Evolutionary conservation across 139 green algal genomes (phyloP), one percentile per base, ranked within the genome.

Genomic region (Chlorella sp.): DNA sequence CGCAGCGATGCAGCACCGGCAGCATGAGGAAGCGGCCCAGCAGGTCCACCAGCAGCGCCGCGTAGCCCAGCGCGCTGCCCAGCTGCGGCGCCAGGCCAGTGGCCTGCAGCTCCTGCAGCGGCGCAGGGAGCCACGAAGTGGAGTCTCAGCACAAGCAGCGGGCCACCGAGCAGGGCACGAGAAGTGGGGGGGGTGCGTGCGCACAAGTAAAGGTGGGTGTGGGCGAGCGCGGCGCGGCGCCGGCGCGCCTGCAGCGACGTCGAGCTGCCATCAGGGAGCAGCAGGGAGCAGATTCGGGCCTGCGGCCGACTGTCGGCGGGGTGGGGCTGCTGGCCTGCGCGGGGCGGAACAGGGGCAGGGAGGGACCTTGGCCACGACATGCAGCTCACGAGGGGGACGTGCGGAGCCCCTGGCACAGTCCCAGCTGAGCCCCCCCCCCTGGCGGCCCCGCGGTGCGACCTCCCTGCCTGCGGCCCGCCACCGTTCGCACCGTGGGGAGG

Each of bases 31-130:
- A 87, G 48, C 82, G 76, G 17, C 67, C 73, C 17, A 91, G 76
- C 33, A 90, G 71, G 56, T 94, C 88, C 3, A 87, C 25, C 38
- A 93, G 82, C 56, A 90, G 78, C 61, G 91, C 78, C 40, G 86
- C 45, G 85, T 93, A 93, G 70, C 89, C 89, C 46, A 94, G 82
- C 0, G 81, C 83, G 35, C 83, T 76, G 58, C 71, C 85, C 38
- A 83, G 78, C 27, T 77, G 56, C 86, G 89, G 67, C 29, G 35
- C 29, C 56, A 51, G 68, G 29, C 46, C n/a, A n/a, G 48, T 42
- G 67, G 46, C 63, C 19, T 48, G 58, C 55, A 79, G 65, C 67
- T 67, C 67, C 29, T 73, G 60, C 29, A 68, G 46, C 77, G 48
- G 69, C 21, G 55, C 76, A n/a, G n/a, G n/a, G n/a, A n/a, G n/a